A percentile compares a stretch with the other conserved stretches of the same genome.
Evolutionary conservation across 2,329 filamentous ascomycete genomes (phyloP).

Genomic region (Penicillium hordei): DNA sequence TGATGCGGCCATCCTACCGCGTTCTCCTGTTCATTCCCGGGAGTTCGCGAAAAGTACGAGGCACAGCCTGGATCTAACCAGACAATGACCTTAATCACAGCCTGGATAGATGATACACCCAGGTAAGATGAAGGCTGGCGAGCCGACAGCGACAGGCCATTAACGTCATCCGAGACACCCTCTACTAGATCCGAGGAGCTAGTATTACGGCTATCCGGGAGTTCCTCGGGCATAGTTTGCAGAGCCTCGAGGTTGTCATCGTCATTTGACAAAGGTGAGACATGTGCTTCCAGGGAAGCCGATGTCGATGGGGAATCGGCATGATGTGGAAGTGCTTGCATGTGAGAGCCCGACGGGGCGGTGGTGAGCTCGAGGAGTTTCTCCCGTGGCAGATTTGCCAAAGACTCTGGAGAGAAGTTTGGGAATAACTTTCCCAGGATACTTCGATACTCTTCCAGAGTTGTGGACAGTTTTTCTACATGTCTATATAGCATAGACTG

Average conservation of each 20-base stretch:
- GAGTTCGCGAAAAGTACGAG: constrained; percentile 48
- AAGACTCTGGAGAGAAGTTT: constrained; percentile 54
- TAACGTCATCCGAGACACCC: constrained; percentile 69
- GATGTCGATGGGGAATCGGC: constrained; percentile 48
- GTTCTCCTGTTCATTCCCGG: constrained; percentile 21
- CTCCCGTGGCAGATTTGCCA: constrained; percentile 56
- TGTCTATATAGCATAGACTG: constrained; percentile 25
- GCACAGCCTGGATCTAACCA: constrained; percentile 54
- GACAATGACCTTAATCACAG: constrained; percentile 69
- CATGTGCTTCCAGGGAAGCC: constrained; percentile 46
- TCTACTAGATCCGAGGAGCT: constrained; percentile 57
- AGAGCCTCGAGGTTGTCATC: constrained; percentile 59
- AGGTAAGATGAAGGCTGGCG: constrained; percentile 66
- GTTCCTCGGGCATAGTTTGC: constrained; percentile 72
- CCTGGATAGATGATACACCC: constrained; percentile 73
- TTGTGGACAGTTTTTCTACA: constrained; percentile 62
- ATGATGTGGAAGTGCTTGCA: constrained; percentile 37
- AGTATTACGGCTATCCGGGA: constrained; percentile 43
- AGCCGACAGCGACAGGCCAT: constrained; percentile 63
- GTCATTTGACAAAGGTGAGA: constrained; percentile 46
- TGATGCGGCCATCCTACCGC: constrained; percentile 28
- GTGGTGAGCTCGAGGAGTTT: constrained; percentile 56
- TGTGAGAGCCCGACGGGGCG: constrained; percentile 32
- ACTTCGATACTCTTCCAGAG: constrained; percentile 64
- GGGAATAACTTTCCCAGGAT: constrained; percentile 65